These are phyloP conservation scores for Puccinia horiana DNA, from an alignment of 1,284 basidiomycete genomes.

Conservation along the genomic window DNA sequence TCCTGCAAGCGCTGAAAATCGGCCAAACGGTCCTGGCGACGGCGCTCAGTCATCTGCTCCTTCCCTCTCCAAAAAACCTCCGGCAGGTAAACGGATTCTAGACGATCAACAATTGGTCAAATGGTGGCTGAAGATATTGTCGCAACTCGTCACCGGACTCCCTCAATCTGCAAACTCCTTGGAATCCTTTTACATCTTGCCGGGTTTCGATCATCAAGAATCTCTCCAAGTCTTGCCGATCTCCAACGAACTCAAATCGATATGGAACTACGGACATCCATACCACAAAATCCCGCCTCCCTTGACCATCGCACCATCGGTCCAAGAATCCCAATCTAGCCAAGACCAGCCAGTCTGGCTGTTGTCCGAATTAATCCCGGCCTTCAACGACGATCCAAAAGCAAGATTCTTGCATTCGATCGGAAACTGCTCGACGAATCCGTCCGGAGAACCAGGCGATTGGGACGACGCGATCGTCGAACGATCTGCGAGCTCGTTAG, in stretches of 20 bases:
- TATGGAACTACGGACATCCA: conserved; percentile 45
- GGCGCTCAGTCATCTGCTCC: conserved; percentile 1
- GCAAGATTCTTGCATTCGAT: conserved; percentile 85
- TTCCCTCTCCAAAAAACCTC: background rate
- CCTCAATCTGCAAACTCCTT: conserved; percentile 10
- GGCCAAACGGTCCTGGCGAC: conserved; percentile 2
- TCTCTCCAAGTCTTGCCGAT: conserved; percentile 4
- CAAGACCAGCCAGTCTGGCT: background rate
- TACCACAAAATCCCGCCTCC: conserved; percentile 15
- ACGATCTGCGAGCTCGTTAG: conserved; percentile 31
- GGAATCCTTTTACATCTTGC: conserved; percentile 37
- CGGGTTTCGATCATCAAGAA: conserved; percentile 39
- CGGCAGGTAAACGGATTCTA: conserved; percentile 34
- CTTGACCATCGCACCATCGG: background rate
- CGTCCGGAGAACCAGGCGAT: conserved; percentile 38
- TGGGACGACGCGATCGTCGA: conserved; percentile 45
- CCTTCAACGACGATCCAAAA: conserved; percentile 90
- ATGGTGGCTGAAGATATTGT: conserved; percentile 40
- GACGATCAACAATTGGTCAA: conserved; percentile 45
- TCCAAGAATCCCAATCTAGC: background rate
- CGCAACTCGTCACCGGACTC: background rate
- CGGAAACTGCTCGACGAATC: conserved; percentile 58
- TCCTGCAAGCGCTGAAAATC: conserved; percentile 39
- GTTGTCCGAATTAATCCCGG: conserved; percentile 67
- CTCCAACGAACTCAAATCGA: background rate